These are phyloP conservation scores for Mycena filopes DNA, from an alignment of 768 basidiomycete genomes.

Conservation along the genomic window DNA sequence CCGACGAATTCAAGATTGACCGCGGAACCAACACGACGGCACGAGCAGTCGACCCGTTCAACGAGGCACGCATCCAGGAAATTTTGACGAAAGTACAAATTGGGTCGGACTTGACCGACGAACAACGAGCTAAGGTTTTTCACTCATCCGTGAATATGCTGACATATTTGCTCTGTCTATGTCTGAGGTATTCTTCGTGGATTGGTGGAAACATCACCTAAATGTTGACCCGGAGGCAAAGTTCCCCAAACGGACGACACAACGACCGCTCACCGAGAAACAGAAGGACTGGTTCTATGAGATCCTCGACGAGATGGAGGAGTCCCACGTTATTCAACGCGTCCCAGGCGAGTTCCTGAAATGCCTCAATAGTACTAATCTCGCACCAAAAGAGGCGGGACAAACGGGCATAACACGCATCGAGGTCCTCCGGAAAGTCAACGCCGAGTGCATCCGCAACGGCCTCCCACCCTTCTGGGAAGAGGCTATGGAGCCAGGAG, in stretches of 20 bases:
- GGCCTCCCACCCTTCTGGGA: not conserved
- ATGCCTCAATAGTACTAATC: not conserved
- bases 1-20: not conserved
- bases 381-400: not conserved
- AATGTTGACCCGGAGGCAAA: not conserved
- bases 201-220: slow-evolving; percentile 18
- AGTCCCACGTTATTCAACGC: not conserved
- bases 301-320: not conserved
- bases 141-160: slow-evolving; percentile 19
- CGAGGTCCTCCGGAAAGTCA: not conserved
- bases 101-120: slow-evolving; percentile 34
- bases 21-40: not conserved
- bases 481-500: not conserved
- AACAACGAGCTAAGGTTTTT: slow-evolving; percentile 1
- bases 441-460: too few species aligned
- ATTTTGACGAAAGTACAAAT: slow-evolving; percentile 31
- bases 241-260: not conserved
- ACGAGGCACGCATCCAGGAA: slow-evolving; percentile 31
- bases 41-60: slow-evolving; percentile 28
- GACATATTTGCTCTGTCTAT: slow-evolving; percentile 30
- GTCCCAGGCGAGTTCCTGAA: not conserved
- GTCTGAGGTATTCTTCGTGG: slow-evolving; percentile 15
- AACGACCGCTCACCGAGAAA: not conserved
- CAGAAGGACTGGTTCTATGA: not conserved
- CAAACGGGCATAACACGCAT: not conserved